These are phyloP conservation scores for Phytopythium oedochilum DNA, from an alignment of 352 stramenopile genomes.

Conservation along the genomic window DNA sequence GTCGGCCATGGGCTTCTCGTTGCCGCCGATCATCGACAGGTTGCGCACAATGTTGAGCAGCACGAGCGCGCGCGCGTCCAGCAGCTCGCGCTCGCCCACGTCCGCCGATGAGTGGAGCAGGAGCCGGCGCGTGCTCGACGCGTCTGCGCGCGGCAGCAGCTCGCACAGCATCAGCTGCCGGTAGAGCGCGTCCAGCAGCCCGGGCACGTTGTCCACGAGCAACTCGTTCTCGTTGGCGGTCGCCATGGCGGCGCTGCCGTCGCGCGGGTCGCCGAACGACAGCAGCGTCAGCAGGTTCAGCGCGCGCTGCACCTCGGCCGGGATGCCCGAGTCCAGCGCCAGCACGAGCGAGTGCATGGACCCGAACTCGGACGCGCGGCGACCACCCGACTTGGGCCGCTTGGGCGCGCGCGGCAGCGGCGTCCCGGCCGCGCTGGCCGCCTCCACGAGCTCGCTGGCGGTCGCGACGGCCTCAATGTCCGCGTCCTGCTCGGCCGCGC, in stretches of 20 bases:
- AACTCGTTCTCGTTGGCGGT: slow-evolving; percentile 49
- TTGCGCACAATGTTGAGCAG: slow-evolving; percentile 82
- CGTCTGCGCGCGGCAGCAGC: slow-evolving; percentile 24
- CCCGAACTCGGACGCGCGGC: slow-evolving; percentile 34
- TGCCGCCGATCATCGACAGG: slow-evolving; percentile 62
- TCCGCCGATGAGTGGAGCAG: slow-evolving; percentile 43
- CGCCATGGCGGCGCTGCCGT: slow-evolving; percentile 12
- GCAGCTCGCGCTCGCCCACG: slow-evolving; percentile 43
- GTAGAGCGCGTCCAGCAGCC: slow-evolving; percentile 70
- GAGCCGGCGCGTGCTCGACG: slow-evolving; percentile 10
- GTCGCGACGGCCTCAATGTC: slow-evolving; percentile 46
- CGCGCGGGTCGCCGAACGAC: slow-evolving; percentile 45
- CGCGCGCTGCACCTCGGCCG: slow-evolving; percentile 46
- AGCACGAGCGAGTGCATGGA: slow-evolving; percentile 68
- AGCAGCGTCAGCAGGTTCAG: slow-evolving; percentile 73
- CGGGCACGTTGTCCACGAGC: slow-evolving; percentile 60
- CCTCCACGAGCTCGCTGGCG: slow-evolving; percentile 56
- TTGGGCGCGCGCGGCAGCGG: slow-evolving; percentile 57
- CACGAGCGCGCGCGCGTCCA: slow-evolving; percentile 45
- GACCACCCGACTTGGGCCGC: slow-evolving; percentile 44
- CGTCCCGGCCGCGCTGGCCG: slow-evolving; percentile 52
- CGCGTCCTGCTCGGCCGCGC: slow-evolving; percentile 10
- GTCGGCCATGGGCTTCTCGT: slow-evolving; percentile 56
- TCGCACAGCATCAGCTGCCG: slow-evolving; percentile 55
- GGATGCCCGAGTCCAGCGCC: slow-evolving; percentile 59